Evolutionary conservation across 2,329 filamentous ascomycete species (phyloP), one percentile per base, ranked within the genome.

Genomic region (Aspergillus chevalieri): DNA sequence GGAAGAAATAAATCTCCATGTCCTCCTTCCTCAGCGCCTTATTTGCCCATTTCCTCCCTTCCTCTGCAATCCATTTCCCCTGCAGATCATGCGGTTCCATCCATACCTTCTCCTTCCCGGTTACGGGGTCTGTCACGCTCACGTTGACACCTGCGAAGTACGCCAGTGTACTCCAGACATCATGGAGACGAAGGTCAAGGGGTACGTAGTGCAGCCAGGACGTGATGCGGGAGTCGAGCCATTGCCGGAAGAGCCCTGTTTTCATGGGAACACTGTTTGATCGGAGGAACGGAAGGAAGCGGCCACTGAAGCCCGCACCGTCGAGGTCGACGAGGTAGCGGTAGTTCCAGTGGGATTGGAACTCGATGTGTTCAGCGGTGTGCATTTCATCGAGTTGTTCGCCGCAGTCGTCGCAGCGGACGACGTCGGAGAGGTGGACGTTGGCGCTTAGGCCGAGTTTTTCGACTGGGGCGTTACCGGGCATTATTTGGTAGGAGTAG

Each of bases 151-250:
- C 86, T 4, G 77, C 72, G 61, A 93, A 92, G 67, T 89, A 93
- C 0, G 85, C 80, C 47, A 91, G 68, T 0, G 84, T 88, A 53
- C 81, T 83, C 73, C 87, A 89, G 38, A 93, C 70, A 1, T 80
- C 86, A 52, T 90, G 86, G 17, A 87, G 81, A 3, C 88, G 78
- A 1, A 85, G 57, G 63, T 93, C 88, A 14, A 91, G 70, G 7
- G 89, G 89, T 1, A 92, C 84, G 59, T 89, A 93, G 64, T 94
- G 88, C 42, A 84, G 72, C 88, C 88, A 94, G 0, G 88, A 81
- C 50, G 77, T 79, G 14, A 93, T 69, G 5, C 89, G 80, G 45
- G 84, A 82, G 51, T 87, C 85, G 67, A 85, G 88, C 89, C 89
- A 94, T 62, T 89, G 83, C 21, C 82, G 79, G 67, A 91, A 92